Base-by-base conservation (phyloP, 2,329 filamentous ascomycete genomes). In the Neofusicoccum sp. region DNA sequence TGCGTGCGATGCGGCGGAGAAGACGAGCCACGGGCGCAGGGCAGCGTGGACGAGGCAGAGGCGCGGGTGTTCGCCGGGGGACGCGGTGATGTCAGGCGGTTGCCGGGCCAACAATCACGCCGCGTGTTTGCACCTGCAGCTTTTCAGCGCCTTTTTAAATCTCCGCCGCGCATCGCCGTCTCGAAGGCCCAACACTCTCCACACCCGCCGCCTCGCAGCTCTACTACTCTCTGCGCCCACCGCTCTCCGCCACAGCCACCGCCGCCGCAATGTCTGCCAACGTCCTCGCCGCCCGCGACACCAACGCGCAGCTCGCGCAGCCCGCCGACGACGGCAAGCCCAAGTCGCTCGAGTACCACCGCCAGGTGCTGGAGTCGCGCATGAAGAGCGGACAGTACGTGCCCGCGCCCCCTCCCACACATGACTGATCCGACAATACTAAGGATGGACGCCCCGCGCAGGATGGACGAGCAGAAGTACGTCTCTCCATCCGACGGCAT, bases 401-500 rank as follows among this genome's bases (percentile, higher is more conserved):
- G 7, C 8, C 30, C 26, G 34, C 4, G 11, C 4, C 14, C 36
- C 51, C 48, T 20, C 26, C 49, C 36, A 40, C 58, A 45, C 58
- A 20, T 58, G 43, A 44, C 40, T 38, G 31, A 33, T 49, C 51
- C 61, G 48, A 56, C 33, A 36, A 48, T n/a, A 34, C 56, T 60
- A 51, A 57, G 41, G 40, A 9, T 41, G 38, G 33, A 62, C 43
- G 45, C 36, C 28, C 41, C 51, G 33, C 51, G 20, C 45, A 56
- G 51, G 34, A 56, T 56, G 26, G 60, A 62, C 6, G 53, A 62
- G 44, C 44, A 41, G 34, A 79, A 83, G 66, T 93, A 93, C 77
- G 81, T 93, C 73, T 93, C 89, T 16, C 91, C 91, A 2, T 93
- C 89, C n/a, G 91, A 96, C 76, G 87, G 86, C 76, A 93, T 96